These are phyloP conservation scores for Aspergillus quadrilineatus DNA, from an alignment of 2,329 filamentous ascomycete species.

Conservation along the genomic window DNA sequence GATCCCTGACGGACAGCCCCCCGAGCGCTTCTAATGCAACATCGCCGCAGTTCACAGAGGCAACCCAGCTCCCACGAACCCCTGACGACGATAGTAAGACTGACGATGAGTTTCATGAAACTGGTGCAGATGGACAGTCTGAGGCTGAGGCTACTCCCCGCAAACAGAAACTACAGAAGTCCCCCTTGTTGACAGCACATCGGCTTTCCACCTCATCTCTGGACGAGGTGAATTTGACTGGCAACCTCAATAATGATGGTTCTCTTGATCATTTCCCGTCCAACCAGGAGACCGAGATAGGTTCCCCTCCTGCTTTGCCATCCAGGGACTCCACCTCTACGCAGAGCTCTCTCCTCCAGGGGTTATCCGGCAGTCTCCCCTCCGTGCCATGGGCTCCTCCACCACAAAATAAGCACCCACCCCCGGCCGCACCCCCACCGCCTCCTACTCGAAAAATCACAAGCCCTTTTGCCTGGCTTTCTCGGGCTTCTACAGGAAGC, in stretches of 20 bases:
- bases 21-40: slow-evolving; percentile 36
- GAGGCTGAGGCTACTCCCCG: slow-evolving; percentile 35
- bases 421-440: slow-evolving; percentile 41
- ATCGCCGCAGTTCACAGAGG: slow-evolving; percentile 39
- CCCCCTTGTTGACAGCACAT: slow-evolving; percentile 53
- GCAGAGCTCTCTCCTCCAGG: slow-evolving; percentile 44
- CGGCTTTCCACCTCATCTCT: slow-evolving; percentile 58
- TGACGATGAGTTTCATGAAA: slow-evolving; percentile 26
- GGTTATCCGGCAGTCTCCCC: slow-evolving; percentile 70
- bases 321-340: slow-evolving; percentile 34
- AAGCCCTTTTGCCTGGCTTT: slow-evolving; percentile 84
- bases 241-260: slow-evolving; percentile 56
- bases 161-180: slow-evolving; percentile 46
- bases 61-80: slow-evolving; percentile 29
- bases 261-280: slow-evolving; percentile 28
- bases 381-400: slow-evolving; percentile 70
- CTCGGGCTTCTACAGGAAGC: slow-evolving; percentile 60
- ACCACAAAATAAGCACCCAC: slow-evolving; percentile 40
- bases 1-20: slow-evolving; percentile 58
- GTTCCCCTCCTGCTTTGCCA: slow-evolving; percentile 32
- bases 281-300: slow-evolving; percentile 26
- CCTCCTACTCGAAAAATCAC: slow-evolving; percentile 68
- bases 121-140: slow-evolving; percentile 28
- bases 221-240: slow-evolving; percentile 64
- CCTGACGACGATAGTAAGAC: slow-evolving; percentile 24